Evolutionary conservation across 2,329 filamentous ascomycete species (phyloP).

Genomic region (Chrysosphaeria jannelii): DNA sequence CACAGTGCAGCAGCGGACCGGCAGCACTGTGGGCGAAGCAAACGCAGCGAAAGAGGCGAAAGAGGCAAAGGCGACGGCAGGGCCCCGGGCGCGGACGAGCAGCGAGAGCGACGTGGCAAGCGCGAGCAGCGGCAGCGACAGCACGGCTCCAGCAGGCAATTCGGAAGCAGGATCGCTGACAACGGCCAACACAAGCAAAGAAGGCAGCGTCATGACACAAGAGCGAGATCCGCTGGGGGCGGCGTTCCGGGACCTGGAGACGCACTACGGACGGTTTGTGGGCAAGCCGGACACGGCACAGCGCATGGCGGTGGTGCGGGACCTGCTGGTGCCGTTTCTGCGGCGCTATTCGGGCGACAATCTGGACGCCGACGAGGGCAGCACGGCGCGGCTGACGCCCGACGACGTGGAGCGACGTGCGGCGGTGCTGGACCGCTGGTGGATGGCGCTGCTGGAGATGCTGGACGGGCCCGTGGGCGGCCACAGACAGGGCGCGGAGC

Average conservation of each 20-base stretch:
- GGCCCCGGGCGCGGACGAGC: constrained; percentile 1
- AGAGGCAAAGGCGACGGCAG: not conserved
- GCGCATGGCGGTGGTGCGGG: constrained; percentile 47
- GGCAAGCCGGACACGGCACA: constrained; percentile 36
- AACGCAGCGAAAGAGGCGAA: too few relatives aligned
- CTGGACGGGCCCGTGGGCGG: constrained; percentile 32
- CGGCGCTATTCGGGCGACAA: constrained; percentile 35
- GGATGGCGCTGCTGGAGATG: constrained; percentile 55
- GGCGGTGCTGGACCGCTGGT: constrained; percentile 70
- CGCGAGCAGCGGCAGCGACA: constrained; percentile 6
- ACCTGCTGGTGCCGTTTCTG: constrained; percentile 46
- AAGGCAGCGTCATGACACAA: constrained; percentile 11
- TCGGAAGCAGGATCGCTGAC: constrained; percentile 8
- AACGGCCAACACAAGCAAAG: constrained; percentile 15
- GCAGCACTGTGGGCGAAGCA: too few relatives aligned
- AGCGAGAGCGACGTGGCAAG: constrained; percentile 3
- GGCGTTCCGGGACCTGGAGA: constrained; percentile 21
- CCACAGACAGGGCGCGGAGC: constrained; percentile 2
- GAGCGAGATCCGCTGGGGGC: constrained; percentile 22
- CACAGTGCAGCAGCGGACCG: too few relatives aligned
- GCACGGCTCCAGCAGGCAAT: constrained; percentile 4
- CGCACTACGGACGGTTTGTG: constrained; percentile 25
- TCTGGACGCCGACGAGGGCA: constrained; percentile 28
- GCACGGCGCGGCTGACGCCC: constrained; percentile 22
- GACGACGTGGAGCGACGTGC: constrained; percentile 61